Percentiles rank a stretch among this genome's conserved stretches.
phyloP scores from a whole-genome alignment of 108 stramenopile species.

The Seminavis robusta region DNA sequence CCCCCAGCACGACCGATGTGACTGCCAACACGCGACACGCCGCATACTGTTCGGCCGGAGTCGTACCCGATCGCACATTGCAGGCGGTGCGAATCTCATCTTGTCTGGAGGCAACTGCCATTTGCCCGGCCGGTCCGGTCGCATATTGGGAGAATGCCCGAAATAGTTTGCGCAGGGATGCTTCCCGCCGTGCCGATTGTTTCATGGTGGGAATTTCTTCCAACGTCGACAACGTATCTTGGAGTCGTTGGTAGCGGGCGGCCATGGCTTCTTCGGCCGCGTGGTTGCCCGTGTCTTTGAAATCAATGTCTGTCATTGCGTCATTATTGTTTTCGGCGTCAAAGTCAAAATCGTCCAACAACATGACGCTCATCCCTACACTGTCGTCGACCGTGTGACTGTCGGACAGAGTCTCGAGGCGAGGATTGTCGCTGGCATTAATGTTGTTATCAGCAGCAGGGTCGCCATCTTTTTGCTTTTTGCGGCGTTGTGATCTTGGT shows the following conservation, averaged over 20 bases:
- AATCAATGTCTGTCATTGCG: too few species aligned
- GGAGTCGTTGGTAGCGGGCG: conserved; percentile 21
- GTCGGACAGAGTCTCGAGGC: too few species aligned
- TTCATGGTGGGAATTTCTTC: conserved; percentile 53
- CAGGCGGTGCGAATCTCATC: not conserved
- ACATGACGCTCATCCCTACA: too few species aligned
- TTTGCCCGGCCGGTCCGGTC: conserved; percentile 25
- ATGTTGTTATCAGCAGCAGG: too few species aligned
- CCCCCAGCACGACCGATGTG: conserved; percentile 56
- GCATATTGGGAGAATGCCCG: conserved; percentile 65
- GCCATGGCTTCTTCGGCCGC: conserved; percentile 8
- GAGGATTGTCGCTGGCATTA: too few species aligned
- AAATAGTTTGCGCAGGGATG: conserved; percentile 46
- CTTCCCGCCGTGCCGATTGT: conserved; percentile 60
- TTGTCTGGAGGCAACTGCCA: conserved; percentile 21
- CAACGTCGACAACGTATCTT: conserved; percentile 16
- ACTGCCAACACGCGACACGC: conserved; percentile 80
- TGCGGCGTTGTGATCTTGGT: too few species aligned
- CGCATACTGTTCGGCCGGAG: conserved; percentile 81
- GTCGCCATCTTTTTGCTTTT: too few species aligned
- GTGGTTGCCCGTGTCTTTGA: conserved; percentile 1
- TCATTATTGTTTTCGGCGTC: too few species aligned
- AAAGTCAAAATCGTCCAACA: too few species aligned
- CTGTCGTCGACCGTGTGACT: too few species aligned
- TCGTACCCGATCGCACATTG: conserved; percentile 19